These are phyloP conservation scores for Berkeleyomyces basicola DNA, from an alignment of 2,329 filamentous ascomycete species.

Conservation along the genomic window DNA sequence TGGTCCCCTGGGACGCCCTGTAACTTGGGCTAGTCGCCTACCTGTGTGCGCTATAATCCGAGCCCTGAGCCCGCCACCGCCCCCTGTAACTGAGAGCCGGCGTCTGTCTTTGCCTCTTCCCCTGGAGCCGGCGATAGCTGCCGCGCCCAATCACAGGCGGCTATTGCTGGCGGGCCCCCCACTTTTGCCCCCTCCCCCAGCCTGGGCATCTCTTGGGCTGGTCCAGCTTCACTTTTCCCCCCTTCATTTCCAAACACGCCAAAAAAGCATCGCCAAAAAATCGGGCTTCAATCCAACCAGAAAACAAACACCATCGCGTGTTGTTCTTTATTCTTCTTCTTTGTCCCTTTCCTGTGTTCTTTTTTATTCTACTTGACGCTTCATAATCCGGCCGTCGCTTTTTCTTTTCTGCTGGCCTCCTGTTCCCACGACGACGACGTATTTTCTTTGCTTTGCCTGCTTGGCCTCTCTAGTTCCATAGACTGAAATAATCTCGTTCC, in stretches of 20 bases:
- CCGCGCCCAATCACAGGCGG: too few species aligned
- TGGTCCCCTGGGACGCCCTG: too few species aligned
- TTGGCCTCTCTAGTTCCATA: conserved; percentile 11
- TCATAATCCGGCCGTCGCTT: not conserved
- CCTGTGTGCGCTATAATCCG: not conserved
- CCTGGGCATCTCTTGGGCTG: not conserved
- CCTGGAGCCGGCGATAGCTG: too few species aligned
- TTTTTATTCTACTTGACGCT: not conserved
- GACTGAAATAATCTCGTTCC: not conserved
- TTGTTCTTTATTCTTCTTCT: not conserved
- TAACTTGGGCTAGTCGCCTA: too few species aligned
- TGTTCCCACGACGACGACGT: not conserved
- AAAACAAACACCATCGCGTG: not conserved
- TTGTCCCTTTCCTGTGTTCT: not conserved
- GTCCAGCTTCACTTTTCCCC: not conserved
- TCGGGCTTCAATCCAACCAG: not conserved
- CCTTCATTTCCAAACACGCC: not conserved
- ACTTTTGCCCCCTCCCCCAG: not conserved
- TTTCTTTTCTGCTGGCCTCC: not conserved
- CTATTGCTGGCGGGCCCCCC: not conserved
- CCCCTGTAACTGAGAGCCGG: not conserved
- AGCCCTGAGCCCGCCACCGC: not conserved
- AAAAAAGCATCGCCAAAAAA: not conserved
- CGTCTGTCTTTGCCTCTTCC: not conserved
- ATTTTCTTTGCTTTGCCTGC: conserved; percentile 11